Evolutionary conservation across 2,329 filamentous ascomycete species (phyloP), one percentile per base, ranked within the genome.

Genomic region (Phialemoniopsis sp.): DNA sequence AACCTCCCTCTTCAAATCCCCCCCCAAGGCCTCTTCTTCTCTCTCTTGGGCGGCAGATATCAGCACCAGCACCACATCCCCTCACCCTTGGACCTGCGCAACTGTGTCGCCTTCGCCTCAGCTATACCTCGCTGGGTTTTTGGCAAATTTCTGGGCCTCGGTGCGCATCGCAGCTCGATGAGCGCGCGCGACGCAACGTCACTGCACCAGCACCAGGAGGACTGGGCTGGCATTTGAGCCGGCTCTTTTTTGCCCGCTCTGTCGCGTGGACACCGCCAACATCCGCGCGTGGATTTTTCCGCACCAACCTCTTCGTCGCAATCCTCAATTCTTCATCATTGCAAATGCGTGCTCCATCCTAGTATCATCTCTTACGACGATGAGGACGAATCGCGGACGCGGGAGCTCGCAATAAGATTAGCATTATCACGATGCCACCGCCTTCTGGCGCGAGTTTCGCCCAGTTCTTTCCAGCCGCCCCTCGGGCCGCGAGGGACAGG

Each of bases 381-480:
- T 67, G 68, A 78, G 69, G 70, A 79, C 76, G 76, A 70, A 71
- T 58, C 68, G 66, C 67, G 65, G 64, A 67, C 67, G 68, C 68
- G 59, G 62, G 66, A 60, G 66, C 60, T 65, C 67, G 67, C 72
- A 70, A 65, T 68, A 66, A 63, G 29, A 33, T 31, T 36, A 64
- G 63, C 62, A 64, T 54, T 54, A 53, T 66, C 73, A 82, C 70
- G 69, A 87, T 87, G 85, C 87, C 87, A 80, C 87, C 86, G 72
- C 79, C 83, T 62, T 75, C 77, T 46, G 72, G 73, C 64, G 83
- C 85, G 71, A 82, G 83, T 69, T 90, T 89, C 75, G 86, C 85
- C 68, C 82, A 89, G 68, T 93, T 89, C 76, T 90, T 89, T 66
- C 86, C 85, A 52, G 80, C 84, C 60, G 87, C 85, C 58, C 85